Base-by-base conservation (phyloP, 805 yeast genomes). In the Saccharomycopsis javanensis region DNA sequence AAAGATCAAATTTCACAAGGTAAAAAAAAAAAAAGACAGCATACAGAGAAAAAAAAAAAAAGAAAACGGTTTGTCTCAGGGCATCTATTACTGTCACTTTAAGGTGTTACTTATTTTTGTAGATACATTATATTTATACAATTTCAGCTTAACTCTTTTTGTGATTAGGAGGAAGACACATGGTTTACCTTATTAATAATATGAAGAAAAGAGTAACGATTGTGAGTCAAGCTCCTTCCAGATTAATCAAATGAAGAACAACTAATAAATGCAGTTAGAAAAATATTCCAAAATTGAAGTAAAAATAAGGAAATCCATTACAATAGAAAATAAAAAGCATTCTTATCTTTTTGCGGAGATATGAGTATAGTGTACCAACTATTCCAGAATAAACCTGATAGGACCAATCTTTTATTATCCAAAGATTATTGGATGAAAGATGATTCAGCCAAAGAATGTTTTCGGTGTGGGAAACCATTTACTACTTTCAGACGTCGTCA, bases 341-440 rank as follows among this genome's bases (percentile, higher is more conserved):
- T 31, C 35, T 4, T 8, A 5, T 37, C 45, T 37, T 42, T 16
- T 42, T 42, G 25, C 4, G 4, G 23, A 16, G 48, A 42, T 23
- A 42, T 42, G 48, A 42, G 48, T 42, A 42, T 42, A 18, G 56
- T 58, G 54, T 58, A 58, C 42, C 58, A 55, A 34, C 51, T 57
- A 38, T 57, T 57, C 34, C 57, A 48, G 56, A 59, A 46, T 16
- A 16, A 54, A 8, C 50, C 37, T 33, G 52, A 57, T 25, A 28
- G 60, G n/a, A 57, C 55, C 50, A 55, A 53, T 16, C 55, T 57
- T 28, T 42, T 60, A 15, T 33, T 60, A 28, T 73, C 78, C 4
- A 79, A 80, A 59, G 92, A 89, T 66, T 92, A 89, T 68, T 92
- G 99, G 99, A 85, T 92, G 88, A 89, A 91, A 65, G 97, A 92